Evolutionary conservation across 768 basidiomycete genomes (phyloP).

Genomic region (Kwoniella mangroviensis): DNA sequence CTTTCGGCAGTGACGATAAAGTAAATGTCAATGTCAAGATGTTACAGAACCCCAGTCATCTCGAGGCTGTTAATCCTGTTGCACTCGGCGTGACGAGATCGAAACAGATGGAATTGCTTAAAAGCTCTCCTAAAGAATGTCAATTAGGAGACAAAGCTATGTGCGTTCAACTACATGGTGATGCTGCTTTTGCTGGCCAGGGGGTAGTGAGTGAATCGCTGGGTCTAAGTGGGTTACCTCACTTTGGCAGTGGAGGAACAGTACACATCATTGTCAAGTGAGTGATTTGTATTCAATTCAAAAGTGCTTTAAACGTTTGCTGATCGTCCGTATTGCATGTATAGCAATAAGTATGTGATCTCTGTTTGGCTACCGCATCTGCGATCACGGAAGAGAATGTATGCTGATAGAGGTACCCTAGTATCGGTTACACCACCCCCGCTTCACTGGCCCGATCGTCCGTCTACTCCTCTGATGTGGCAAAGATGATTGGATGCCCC

Average conservation of each 20-base stretch:
- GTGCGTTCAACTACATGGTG: constrained; percentile 89
- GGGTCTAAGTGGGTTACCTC: constrained; percentile 84
- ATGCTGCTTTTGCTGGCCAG: constrained; percentile 88
- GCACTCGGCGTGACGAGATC: constrained; percentile 88
- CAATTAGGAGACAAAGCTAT: constrained; percentile 71
- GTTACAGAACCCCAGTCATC: constrained; percentile 62
- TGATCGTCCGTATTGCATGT: constrained; percentile 16
- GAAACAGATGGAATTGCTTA: constrained; percentile 82
- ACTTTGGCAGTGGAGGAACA: constrained; percentile 87
- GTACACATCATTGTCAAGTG: constrained; percentile 90
- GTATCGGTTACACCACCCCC: constrained; percentile 91
- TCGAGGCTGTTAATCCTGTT: constrained; percentile 76
- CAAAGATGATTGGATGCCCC: constrained; percentile 88
- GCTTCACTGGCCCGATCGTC: constrained; percentile 82
- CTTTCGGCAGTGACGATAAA: constrained; percentile 57
- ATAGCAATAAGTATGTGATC: constrained; percentile 54
- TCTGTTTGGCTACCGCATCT: background rate
- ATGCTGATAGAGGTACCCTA: constrained; percentile 49
- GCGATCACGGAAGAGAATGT: background rate
- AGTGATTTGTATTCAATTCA: constrained; percentile 54
- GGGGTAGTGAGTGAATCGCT: constrained; percentile 87
- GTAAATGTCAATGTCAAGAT: constrained; percentile 71
- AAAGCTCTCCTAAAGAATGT: constrained; percentile 62
- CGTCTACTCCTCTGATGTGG: constrained; percentile 71
- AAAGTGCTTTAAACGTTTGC: background rate